Conservation (phyloP, 352 stramenopile species). For the Phytophthora europaea region DNA sequence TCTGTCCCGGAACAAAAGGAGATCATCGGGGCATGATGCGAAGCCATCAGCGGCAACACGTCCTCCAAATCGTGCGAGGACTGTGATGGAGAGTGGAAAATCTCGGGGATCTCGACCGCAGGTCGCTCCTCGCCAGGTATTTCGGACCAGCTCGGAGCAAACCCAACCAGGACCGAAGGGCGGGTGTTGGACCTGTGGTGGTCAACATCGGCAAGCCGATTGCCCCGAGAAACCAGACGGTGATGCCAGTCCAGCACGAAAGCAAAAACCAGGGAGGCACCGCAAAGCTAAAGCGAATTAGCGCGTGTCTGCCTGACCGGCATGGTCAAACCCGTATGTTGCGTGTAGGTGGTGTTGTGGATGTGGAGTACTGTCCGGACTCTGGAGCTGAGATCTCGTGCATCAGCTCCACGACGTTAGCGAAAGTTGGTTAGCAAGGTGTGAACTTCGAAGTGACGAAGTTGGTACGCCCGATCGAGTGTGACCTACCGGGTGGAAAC, state of each 20-base stretch:
- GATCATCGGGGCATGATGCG: neutral
- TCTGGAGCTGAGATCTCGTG: constrained; percentile 25
- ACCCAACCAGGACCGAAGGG: constrained; percentile 5
- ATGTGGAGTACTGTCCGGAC: constrained; percentile 24
- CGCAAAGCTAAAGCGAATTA: constrained; percentile 24
- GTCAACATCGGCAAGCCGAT: constrained; percentile 20
- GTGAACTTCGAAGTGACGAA: constrained; percentile 1
- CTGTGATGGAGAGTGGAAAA: neutral
- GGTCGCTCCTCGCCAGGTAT: too few species aligned
- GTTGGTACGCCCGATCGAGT: neutral
- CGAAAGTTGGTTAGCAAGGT: constrained; percentile 10
- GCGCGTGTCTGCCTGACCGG: constrained; percentile 8
- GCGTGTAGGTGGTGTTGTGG: constrained; percentile 14
- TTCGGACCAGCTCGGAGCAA: constrained; percentile 11
- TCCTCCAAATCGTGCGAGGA: constrained; percentile 5
- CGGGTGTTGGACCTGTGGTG: constrained; percentile 31
- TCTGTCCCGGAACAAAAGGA: constrained; percentile 4
- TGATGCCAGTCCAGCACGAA: neutral
- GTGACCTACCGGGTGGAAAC: constrained; percentile 1
- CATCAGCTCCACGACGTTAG: constrained; percentile 24
- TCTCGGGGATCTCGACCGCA: neutral
- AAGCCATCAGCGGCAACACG: neutral
- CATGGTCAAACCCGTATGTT: constrained; percentile 1
- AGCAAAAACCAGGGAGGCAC: constrained; percentile 11
- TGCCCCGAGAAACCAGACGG: neutral